These are phyloP conservation scores for Boletus hoseneyae DNA, from an alignment of 1,284 basidiomycete species.

Conservation along the genomic window DNA sequence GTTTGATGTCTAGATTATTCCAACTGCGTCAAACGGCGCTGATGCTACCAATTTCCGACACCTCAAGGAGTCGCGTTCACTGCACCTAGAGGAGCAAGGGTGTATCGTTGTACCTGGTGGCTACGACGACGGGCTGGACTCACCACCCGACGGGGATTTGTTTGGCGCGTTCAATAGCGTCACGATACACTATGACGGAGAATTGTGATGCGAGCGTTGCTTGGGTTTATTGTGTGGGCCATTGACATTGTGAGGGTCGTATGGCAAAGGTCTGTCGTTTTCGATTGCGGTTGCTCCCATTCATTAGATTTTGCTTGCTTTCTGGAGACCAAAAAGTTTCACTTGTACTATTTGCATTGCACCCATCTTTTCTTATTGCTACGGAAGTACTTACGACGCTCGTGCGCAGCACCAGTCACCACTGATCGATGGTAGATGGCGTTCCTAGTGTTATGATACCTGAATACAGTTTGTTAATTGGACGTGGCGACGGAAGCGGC, in stretches of 20 bases:
- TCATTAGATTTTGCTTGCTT: conserved; percentile 28
- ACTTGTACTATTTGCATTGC: conserved; percentile 36
- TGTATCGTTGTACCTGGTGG: conserved; percentile 35
- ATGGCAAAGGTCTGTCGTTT: conserved; percentile 20
- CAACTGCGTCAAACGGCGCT: conserved; percentile 75
- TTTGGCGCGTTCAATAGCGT: conserved; percentile 87
- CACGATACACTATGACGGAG: conserved; percentile 82
- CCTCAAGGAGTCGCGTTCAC: conserved; percentile 84
- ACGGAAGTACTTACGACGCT: conserved; percentile 24
- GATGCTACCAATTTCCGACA: conserved; percentile 92
- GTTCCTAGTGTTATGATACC: conserved; percentile 31
- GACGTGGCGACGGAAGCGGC: conserved; percentile 17
- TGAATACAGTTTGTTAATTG: conserved; percentile 33
- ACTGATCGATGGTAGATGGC: conserved; percentile 13
- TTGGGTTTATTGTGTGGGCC: not conserved
- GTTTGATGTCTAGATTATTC: conserved; percentile 64
- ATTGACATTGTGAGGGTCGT: conserved; percentile 6
- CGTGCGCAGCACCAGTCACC: conserved; percentile 17
- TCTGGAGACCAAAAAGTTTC: conserved; percentile 24
- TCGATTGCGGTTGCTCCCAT: conserved; percentile 5
- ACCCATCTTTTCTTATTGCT: conserved; percentile 21
- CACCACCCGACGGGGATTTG: conserved; percentile 46
- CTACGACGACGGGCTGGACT: conserved; percentile 49
- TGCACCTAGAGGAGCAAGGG: conserved; percentile 77
- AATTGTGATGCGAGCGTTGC: conserved; percentile 35